A percentile compares a stretch with the other conserved stretches of the same genome.
Evolutionary conservation across 306 rosid species (phyloP).

Genomic region (Luffa acutangula): DNA sequence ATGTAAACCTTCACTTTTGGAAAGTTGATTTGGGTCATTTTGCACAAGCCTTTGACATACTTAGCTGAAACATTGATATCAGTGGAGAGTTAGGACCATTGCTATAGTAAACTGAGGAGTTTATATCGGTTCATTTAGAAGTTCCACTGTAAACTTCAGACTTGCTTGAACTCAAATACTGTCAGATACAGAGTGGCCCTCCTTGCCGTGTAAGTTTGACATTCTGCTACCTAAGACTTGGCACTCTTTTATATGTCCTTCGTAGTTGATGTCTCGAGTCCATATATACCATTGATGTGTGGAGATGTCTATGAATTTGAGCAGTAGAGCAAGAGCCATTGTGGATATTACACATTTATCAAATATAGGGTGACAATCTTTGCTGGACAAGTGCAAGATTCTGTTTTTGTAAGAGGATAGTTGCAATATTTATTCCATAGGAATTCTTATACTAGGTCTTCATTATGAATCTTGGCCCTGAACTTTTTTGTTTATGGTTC

Average conservation of each 20-base stretch:
- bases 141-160: background rate
- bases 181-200: background rate
- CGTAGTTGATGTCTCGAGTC: background rate
- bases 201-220: background rate
- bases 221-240: background rate
- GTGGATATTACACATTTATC: background rate
- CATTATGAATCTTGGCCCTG: background rate
- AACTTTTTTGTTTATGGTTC: background rate
- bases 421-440: background rate
- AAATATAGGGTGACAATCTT: background rate
- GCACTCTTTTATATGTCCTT: background rate
- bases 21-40: slow-evolving; percentile 9
- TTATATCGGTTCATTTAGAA: slow-evolving; percentile 8
- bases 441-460: background rate
- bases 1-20: slow-evolving; percentile 7
- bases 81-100: background rate
- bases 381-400: background rate
- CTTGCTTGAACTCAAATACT: background rate
- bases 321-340: background rate
- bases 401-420: background rate
- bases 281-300: background rate
- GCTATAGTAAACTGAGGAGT: slow-evolving; percentile 9
- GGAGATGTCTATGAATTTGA: background rate
- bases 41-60: slow-evolving; percentile 2
- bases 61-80: slow-evolving; percentile 12